Conservation (phyloP, 805 yeast species). For the Spathaspora passalidarum region DNA sequence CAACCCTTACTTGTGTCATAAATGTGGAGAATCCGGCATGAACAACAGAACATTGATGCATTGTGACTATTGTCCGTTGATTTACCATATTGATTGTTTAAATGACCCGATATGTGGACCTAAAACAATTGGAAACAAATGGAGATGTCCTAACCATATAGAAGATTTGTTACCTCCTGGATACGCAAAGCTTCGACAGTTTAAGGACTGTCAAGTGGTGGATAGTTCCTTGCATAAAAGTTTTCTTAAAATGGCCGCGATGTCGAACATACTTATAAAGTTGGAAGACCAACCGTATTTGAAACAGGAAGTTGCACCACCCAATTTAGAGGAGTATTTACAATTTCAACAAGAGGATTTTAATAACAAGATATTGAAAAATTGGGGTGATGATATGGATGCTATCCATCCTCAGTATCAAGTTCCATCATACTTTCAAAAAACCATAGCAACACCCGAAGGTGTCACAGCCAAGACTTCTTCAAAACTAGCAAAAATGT, state of each 20-base stretch:
- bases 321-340: slow-evolving; percentile 21
- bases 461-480: slow-evolving; percentile 22
- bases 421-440: slow-evolving; percentile 29
- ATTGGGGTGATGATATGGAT: slow-evolving; percentile 12
- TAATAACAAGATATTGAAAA: background rate
- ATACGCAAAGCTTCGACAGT: slow-evolving; percentile 38
- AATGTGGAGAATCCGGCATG: slow-evolving; percentile 71
- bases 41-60: slow-evolving; percentile 54
- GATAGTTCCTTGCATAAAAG: slow-evolving; percentile 47
- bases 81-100: slow-evolving; percentile 90
- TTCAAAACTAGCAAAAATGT: slow-evolving; percentile 13
- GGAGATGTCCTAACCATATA: slow-evolving; percentile 91
- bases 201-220: slow-evolving; percentile 48
- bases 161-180: slow-evolving; percentile 46
- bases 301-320: slow-evolving; percentile 17
- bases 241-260: slow-evolving; percentile 28
- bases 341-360: slow-evolving; percentile 17
- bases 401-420: slow-evolving; percentile 21
- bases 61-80: slow-evolving; percentile 80
- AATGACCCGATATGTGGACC: slow-evolving; percentile 70
- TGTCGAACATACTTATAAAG: slow-evolving; percentile 30
- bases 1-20: slow-evolving; percentile 66
- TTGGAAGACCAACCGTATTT: slow-evolving; percentile 32
- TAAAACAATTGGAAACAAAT: slow-evolving; percentile 71
- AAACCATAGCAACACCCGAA: slow-evolving; percentile 14